Evolutionary conservation across 129 eudicot species (phyloP), one percentile per base, ranked within the genome.

Genomic region (Chrysanthemum lavandulifolium): DNA sequence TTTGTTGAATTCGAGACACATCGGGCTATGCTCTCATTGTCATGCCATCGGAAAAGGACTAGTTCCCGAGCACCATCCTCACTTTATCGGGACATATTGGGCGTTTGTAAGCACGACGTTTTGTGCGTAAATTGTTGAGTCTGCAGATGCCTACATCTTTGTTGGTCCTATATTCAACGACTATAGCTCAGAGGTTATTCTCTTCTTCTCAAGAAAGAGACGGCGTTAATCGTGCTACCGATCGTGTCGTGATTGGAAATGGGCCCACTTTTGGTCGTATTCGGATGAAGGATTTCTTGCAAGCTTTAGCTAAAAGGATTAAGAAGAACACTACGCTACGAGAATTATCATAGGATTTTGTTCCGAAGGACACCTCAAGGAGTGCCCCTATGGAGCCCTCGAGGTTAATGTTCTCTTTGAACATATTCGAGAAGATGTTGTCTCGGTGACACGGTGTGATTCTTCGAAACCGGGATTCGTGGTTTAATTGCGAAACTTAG

Each of bases 101-200:
- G 91, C 89, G 2, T 91, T 84, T 5, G 96, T 89, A 61, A 89
- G 96, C 81, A 83, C 96, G 0, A 67, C 91, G 3, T 89, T 89
- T 58, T 89, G 96, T 60, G 87, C 96, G 5, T 89, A 89, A 56
- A 89, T 89, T 56, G 96, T 89, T 68, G 96, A 84, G 61, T 89
- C 96, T 2, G 91, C 96, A 0, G 91, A 89, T 78, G 96, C 96
- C 5, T 89, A 89, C 80, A 61, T 89, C 69, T 89, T 89, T 67
- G 96, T 89, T 12, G 91, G 96, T 21, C 96, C 96, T 13, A 86
- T 89, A 14, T 89, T 89, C 73, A 89, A 86, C 13, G 96, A 89
- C 76, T 89, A 89, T 68, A 89, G 91, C 62, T 89, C 96, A 89
- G 86, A 2, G 92, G 92, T 1, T 89, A 89, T 74, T 89, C 96